Evolutionary conservation across 345 rosid genomes (phyloP).

Genomic region (Xanthoceras sorbifolium): DNA sequence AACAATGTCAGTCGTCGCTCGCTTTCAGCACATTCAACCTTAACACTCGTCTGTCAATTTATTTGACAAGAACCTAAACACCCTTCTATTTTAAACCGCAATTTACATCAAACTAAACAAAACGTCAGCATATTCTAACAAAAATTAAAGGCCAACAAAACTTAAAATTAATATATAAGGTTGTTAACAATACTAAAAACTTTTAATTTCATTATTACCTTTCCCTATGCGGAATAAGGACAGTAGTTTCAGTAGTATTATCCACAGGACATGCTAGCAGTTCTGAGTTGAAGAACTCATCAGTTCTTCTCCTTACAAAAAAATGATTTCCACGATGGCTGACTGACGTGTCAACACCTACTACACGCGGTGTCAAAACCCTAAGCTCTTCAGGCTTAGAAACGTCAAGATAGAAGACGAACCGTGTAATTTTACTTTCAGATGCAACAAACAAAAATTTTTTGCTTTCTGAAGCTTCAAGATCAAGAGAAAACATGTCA

Average conservation of each 20-base stretch:
- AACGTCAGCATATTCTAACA: conserved; percentile 2
- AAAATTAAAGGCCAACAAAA: background rate
- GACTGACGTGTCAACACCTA: conserved; percentile 66
- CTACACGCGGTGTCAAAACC: conserved; percentile 72
- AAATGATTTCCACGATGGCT: conserved; percentile 90
- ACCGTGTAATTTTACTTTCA: conserved; percentile 72
- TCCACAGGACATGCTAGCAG: conserved; percentile 69
- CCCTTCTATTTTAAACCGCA: background rate
- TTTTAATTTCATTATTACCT: conserved; percentile 43
- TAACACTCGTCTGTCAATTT: no score
- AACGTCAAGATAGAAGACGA: conserved; percentile 62
- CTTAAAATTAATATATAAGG: background rate
- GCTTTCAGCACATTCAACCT: background rate
- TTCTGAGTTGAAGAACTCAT: conserved; percentile 81
- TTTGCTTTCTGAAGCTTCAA: conserved; percentile 75
- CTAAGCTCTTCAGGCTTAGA: conserved; percentile 60
- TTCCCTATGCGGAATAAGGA: conserved; percentile 80
- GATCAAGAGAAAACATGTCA: conserved; percentile 74
- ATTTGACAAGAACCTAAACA: background rate
- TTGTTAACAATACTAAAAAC: background rate
- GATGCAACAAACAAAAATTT: conserved; percentile 70
- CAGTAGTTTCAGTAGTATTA: conserved; percentile 53
- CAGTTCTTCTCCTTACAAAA: conserved; percentile 71
- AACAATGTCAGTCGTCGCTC: no score
- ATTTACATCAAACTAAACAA: conserved; percentile 4